Evolutionary conservation across 306 rosid genomes (phyloP).

Genomic region (Carpinus fangiana): DNA sequence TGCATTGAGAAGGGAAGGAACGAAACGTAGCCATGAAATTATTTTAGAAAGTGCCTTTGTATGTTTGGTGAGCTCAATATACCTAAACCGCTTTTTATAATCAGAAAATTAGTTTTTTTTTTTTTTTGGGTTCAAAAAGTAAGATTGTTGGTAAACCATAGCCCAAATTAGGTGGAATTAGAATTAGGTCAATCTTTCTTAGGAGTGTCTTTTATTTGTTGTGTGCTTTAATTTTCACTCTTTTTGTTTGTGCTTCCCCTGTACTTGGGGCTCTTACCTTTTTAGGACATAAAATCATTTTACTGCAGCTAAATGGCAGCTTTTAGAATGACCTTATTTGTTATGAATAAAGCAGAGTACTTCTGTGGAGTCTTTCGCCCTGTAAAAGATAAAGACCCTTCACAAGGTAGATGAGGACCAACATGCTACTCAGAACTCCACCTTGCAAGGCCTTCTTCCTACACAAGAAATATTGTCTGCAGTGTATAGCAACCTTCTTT

Average conservation of each 20-base stretch:
- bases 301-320: not conserved
- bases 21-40: not conserved
- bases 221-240: not conserved
- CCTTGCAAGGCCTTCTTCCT: not conserved
- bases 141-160: not conserved
- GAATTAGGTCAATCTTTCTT: not conserved
- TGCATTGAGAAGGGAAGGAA: too few species aligned
- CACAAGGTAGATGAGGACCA: constrained; percentile 12
- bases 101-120: not conserved
- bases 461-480: not conserved
- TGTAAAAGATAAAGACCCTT: constrained; percentile 1
- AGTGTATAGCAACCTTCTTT: too few species aligned
- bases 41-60: not conserved
- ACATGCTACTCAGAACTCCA: not conserved
- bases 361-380: constrained; percentile 59
- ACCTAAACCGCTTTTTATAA: not conserved
- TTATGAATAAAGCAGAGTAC: not conserved
- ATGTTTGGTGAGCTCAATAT: not conserved
- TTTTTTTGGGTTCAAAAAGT: too few species aligned
- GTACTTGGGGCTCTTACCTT: not conserved
- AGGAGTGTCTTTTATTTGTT: not conserved
- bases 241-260: not conserved
- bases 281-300: not conserved
- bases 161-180: not conserved
- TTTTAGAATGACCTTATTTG: not conserved